A percentile compares a stretch with the other conserved stretches of the same genome.
Conservation (phyloP, 1,139 yeast genomes). For the Saccharomycopsis crataegensis region DNA sequence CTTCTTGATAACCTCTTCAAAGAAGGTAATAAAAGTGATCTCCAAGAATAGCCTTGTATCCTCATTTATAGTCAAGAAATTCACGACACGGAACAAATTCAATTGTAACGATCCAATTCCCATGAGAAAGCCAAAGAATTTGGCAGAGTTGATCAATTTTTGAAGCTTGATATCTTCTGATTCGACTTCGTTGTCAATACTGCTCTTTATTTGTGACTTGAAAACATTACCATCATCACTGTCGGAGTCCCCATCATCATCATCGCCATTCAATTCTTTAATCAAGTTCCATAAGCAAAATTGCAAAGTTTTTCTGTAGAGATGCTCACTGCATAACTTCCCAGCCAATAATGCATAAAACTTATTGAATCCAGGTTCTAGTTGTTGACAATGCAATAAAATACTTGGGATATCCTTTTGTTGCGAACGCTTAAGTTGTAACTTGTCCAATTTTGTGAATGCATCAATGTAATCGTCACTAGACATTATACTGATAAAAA, state of each 20-base stretch:
- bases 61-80: conserved; percentile 63
- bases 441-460: conserved; percentile 68
- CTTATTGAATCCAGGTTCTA: conserved; percentile 84
- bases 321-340: conserved; percentile 64
- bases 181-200: conserved; percentile 28
- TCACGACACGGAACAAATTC: conserved; percentile 64
- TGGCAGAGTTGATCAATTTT: conserved; percentile 63
- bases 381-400: conserved; percentile 73
- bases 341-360: conserved; percentile 78
- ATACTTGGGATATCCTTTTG: conserved; percentile 84
- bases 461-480: conserved; percentile 91
- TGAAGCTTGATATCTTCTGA: conserved; percentile 47
- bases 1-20: conserved; percentile 59
- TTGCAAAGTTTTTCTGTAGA: conserved; percentile 76
- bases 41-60: conserved; percentile 70
- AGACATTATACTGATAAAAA: conserved; percentile 90
- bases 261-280: conserved; percentile 52
- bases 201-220: conserved; percentile 20
- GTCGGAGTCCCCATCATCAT: conserved; percentile 34
- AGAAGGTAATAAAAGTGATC: conserved; percentile 58
- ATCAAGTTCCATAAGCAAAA: conserved; percentile 84
- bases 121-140: conserved; percentile 68
- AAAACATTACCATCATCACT: conserved; percentile 28
- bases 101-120: conserved; percentile 68
- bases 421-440: conserved; percentile 74